These are phyloP conservation scores for Candolleomyces efflorescens DNA, from an alignment of 768 basidiomycete genomes.

Conservation along the genomic window DNA sequence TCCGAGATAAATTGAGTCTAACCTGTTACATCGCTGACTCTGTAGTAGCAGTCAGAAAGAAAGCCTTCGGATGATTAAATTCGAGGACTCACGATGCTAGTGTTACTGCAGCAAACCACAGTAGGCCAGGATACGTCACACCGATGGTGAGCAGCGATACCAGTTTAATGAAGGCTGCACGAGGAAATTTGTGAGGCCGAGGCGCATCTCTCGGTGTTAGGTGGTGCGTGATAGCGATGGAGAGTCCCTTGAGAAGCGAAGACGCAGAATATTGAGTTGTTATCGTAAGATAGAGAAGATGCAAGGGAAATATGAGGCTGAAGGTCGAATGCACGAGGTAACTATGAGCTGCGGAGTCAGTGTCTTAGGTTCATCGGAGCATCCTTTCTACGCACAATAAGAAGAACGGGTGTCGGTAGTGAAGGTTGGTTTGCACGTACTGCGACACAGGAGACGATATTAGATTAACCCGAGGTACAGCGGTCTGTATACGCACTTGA, in stretches of 20 bases:
- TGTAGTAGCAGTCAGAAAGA: conserved; percentile 23
- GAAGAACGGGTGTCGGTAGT: conserved; percentile 86
- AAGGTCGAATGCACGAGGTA: conserved; percentile 79
- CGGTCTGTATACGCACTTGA: conserved; percentile 44
- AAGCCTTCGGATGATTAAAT: not conserved
- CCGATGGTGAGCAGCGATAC: conserved; percentile 46
- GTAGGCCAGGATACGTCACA: conserved; percentile 57
- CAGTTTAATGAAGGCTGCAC: conserved; percentile 32
- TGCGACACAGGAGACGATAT: conserved; percentile 19
- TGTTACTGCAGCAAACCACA: conserved; percentile 74
- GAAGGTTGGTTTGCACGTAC: conserved; percentile 76
- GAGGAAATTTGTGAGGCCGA: conserved; percentile 33
- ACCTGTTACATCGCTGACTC: conserved; percentile 80
- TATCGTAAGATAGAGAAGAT: conserved; percentile 61
- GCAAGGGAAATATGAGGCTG: conserved; percentile 74
- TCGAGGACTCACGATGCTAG: conserved; percentile 60
- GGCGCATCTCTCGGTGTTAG: conserved; percentile 30
- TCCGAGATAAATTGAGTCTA: conserved; percentile 16
- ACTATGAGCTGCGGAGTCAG: not conserved
- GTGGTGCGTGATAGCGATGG: conserved; percentile 43
- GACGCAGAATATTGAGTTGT: conserved; percentile 44
- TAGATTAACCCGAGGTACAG: too few species aligned
- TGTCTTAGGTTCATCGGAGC: not conserved
- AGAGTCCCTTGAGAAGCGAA: conserved; percentile 50
- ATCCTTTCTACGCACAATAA: conserved; percentile 56